Percentiles rank a stretch among this genome's conserved stretches.
Evolutionary conservation across 2,329 filamentous ascomycete genomes (phyloP).

Genomic region (Colletotrichum zoysiae): DNA sequence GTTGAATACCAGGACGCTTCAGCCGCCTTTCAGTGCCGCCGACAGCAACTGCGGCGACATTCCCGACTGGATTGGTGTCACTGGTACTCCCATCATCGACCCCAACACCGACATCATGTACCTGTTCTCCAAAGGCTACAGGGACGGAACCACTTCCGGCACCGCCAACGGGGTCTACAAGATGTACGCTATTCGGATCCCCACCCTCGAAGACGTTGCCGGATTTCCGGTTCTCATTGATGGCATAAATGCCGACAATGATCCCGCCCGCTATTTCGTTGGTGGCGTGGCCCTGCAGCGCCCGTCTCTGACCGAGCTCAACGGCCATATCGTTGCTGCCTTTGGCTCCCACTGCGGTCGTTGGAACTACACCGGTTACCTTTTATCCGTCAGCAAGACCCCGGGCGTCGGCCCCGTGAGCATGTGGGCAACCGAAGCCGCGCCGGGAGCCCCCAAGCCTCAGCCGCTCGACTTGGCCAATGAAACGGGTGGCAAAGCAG

Average conservation of each 20-base stretch:
- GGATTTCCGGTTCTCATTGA: slow-evolving; percentile 60
- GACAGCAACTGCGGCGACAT: slow-evolving; percentile 57
- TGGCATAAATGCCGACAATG: slow-evolving; percentile 59
- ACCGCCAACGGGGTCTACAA: slow-evolving; percentile 54
- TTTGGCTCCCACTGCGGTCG: slow-evolving; percentile 63
- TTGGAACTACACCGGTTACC: slow-evolving; percentile 57
- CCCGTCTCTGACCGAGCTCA: slow-evolving; percentile 50
- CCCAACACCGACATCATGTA: slow-evolving; percentile 51
- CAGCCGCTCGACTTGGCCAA: slow-evolving; percentile 38
- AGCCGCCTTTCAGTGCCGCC: slow-evolving; percentile 54
- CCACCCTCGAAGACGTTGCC: slow-evolving; percentile 52
- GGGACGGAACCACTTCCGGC: slow-evolving; percentile 44
- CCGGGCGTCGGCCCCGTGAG: slow-evolving; percentile 49
- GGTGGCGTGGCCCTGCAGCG: slow-evolving; percentile 61
- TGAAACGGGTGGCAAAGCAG: slow-evolving; percentile 50
- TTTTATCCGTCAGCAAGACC: slow-evolving; percentile 49
- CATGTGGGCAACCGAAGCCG: slow-evolving; percentile 44
- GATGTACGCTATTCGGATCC: slow-evolving; percentile 55
- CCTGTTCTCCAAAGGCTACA: slow-evolving; percentile 54
- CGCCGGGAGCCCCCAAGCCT: slow-evolving; percentile 52
- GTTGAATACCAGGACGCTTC: slow-evolving; percentile 52
- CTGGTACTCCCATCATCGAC: slow-evolving; percentile 54
- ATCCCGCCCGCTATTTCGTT: slow-evolving; percentile 57
- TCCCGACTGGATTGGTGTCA: slow-evolving; percentile 53
- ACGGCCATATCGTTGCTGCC: slow-evolving; percentile 58